Conservation (phyloP, 2,329 filamentous ascomycete species). For the Arthroderma sp. region DNA sequence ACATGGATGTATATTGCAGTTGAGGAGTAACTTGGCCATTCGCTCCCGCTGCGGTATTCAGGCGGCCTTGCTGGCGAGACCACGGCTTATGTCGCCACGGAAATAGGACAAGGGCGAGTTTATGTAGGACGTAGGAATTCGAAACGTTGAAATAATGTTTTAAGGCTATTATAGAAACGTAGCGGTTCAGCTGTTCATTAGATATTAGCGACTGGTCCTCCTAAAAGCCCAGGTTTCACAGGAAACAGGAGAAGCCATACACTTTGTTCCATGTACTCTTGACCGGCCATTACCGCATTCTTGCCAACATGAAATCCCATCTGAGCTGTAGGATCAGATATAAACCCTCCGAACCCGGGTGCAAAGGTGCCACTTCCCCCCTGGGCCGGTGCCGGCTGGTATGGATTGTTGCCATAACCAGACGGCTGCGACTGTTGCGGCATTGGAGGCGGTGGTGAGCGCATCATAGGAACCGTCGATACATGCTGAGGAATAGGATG, state of each 20-base stretch:
- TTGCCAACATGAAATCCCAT: constrained; percentile 91
- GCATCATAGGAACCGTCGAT: constrained; percentile 90
- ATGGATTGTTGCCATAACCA: constrained; percentile 39
- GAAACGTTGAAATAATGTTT: constrained; percentile 99
- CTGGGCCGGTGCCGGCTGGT: constrained; percentile 32
- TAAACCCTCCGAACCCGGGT: constrained; percentile 74
- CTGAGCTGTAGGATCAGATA: constrained; percentile 89
- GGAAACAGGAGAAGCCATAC: constrained; percentile 40
- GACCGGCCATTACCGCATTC: constrained; percentile 77
- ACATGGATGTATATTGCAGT: constrained; percentile 42
- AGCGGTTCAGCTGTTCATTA: constrained; percentile 51
- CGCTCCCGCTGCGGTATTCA: constrained; percentile 27
- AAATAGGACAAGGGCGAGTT: constrained; percentile 85
- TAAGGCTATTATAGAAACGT: constrained; percentile 80
- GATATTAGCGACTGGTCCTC: background rate
- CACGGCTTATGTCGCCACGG: constrained; percentile 96
- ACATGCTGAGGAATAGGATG: constrained; percentile 97
- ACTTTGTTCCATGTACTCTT: constrained; percentile 92
- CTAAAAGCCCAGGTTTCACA: too few species aligned
- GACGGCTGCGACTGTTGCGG: constrained; percentile 54
- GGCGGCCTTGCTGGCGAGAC: constrained; percentile 68
- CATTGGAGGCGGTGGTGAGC: constrained; percentile 74
- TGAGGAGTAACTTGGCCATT: constrained; percentile 50
- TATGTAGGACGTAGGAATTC: constrained; percentile 90
- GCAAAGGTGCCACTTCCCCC: constrained; percentile 29